Evolutionary conservation across 352 stramenopile species (phyloP).

Genomic region (Phytopythium chamaehyphon): DNA sequence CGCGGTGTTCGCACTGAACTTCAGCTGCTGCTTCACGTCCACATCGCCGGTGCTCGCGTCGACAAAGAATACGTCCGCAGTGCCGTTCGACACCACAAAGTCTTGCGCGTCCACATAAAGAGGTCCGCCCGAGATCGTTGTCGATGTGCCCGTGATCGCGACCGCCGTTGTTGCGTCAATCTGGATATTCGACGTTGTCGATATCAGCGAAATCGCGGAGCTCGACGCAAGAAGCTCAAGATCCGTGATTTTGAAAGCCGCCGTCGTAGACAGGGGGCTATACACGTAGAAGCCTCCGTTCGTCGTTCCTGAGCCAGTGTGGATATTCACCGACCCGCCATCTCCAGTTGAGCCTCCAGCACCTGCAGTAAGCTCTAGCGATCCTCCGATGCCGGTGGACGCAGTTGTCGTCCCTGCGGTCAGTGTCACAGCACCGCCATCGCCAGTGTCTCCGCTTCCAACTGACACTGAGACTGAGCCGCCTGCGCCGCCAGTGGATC

Average conservation of each 20-base stretch:
- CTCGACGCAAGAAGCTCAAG: slow-evolving; percentile 23
- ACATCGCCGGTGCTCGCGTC: slow-evolving; percentile 3
- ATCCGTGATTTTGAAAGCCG: slow-evolving; percentile 35
- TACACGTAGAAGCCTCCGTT: slow-evolving; percentile 40
- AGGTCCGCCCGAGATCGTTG: slow-evolving; percentile 32
- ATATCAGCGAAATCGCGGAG: slow-evolving; percentile 30
- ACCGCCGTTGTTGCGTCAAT: slow-evolving; percentile 33
- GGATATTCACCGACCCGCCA: slow-evolving; percentile 39
- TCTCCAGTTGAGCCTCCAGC: slow-evolving; percentile 21
- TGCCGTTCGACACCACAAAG: slow-evolving; percentile 28
- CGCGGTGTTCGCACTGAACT: not conserved
- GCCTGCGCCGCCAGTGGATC: slow-evolving; percentile 19
- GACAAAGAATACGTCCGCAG: slow-evolving; percentile 29
- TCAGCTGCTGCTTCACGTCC: not conserved
- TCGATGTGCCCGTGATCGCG: slow-evolving; percentile 36
- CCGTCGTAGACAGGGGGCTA: slow-evolving; percentile 16
- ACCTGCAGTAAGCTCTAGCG: slow-evolving; percentile 35
- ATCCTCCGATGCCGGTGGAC: slow-evolving; percentile 25
- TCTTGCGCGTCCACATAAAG: slow-evolving; percentile 48
- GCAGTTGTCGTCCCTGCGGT: slow-evolving; percentile 35
- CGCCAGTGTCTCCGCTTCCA: slow-evolving; percentile 21
- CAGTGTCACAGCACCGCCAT: slow-evolving; percentile 35
- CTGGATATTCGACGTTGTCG: slow-evolving; percentile 37
- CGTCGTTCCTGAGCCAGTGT: slow-evolving; percentile 19
- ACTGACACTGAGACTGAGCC: slow-evolving; percentile 33